phyloP scores from a whole-genome alignment of 805 yeast species.

The Candida ponderosae region DNA sequence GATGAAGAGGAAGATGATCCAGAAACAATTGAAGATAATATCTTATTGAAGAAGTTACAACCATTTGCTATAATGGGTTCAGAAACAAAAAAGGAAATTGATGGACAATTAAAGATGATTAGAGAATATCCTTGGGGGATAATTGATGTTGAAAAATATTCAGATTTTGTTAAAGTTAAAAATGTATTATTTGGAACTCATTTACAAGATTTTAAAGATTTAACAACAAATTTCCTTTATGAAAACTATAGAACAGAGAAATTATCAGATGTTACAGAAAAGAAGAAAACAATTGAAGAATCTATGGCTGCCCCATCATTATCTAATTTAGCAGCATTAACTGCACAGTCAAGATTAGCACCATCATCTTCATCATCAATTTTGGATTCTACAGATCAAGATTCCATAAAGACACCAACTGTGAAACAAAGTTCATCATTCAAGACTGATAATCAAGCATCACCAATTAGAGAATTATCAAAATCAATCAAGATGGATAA shows the following conservation, averaged over 20 bases:
- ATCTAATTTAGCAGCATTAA: slow-evolving; percentile 51
- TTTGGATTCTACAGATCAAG: slow-evolving; percentile 4
- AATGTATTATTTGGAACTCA: slow-evolving; percentile 78
- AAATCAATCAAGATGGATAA: slow-evolving; percentile 28
- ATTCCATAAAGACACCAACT: slow-evolving; percentile 9
- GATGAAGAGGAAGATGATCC: slow-evolving; percentile 69
- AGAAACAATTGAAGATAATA: slow-evolving; percentile 65
- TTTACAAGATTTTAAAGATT: slow-evolving; percentile 70
- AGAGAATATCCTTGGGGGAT: slow-evolving; percentile 77
- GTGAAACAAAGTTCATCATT: slow-evolving; percentile 2
- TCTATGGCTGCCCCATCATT: slow-evolving; percentile 40
- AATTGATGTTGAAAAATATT: slow-evolving; percentile 40
- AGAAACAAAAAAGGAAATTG: slow-evolving; percentile 44
- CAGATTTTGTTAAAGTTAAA: slow-evolving; percentile 51
- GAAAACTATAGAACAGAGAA: slow-evolving; percentile 78
- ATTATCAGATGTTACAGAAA: slow-evolving; percentile 46
- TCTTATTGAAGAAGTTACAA: slow-evolving; percentile 51
- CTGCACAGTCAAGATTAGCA: no score
- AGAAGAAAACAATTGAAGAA: slow-evolving; percentile 3
- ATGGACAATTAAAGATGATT: slow-evolving; percentile 45
- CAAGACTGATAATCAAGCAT: slow-evolving; percentile 17
- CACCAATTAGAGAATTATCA: slow-evolving; percentile 30
- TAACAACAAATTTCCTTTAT: slow-evolving; percentile 68
- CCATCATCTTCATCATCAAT: background rate
- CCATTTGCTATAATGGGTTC: slow-evolving; percentile 72